Percentiles rank a stretch among this genome's conserved stretches.
phyloP scores from a whole-genome alignment of 805 yeast genomes.

The Saccharomyces paradoxus region DNA sequence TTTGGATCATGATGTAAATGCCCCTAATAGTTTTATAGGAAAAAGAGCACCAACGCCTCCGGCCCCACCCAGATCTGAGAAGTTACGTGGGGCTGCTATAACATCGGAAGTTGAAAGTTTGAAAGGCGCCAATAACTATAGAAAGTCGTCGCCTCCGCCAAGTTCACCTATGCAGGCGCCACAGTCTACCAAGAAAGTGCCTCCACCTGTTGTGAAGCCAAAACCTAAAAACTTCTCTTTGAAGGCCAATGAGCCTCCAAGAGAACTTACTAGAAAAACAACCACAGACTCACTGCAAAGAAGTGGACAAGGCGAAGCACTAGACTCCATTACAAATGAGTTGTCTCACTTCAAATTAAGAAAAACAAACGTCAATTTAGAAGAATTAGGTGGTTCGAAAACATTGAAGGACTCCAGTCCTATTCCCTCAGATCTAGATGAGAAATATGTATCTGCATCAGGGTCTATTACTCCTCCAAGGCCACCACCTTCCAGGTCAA shows the following conservation, averaged over 20 bases:
- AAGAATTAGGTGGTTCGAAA: not conserved
- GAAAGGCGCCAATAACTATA: not conserved
- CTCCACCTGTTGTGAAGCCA: constrained; percentile 26
- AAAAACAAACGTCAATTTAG: constrained; percentile 4
- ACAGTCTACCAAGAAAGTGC: constrained; percentile 2
- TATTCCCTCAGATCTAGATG: not conserved
- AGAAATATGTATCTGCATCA: not conserved
- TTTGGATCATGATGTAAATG: not conserved
- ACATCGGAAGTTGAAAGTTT: not conserved
- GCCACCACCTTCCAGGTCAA: not conserved
- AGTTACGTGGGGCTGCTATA: not conserved
- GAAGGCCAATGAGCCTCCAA: not conserved
- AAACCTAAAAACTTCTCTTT: constrained; percentile 18
- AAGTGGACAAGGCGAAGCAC: not conserved
- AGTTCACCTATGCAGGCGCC: not conserved
- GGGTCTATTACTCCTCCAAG: not conserved
- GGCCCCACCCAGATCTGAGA: not conserved
- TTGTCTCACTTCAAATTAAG: constrained; percentile 10
- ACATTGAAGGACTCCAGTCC: not conserved
- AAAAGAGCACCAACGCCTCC: not conserved
- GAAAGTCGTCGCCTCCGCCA: not conserved
- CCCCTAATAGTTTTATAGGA: not conserved
- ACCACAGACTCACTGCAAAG: not conserved
- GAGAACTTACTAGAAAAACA: not conserved
- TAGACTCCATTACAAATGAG: constrained; percentile 6